phyloP scores from a whole-genome alignment of 2,329 filamentous ascomycete genomes.

The Penicillium sp. region DNA sequence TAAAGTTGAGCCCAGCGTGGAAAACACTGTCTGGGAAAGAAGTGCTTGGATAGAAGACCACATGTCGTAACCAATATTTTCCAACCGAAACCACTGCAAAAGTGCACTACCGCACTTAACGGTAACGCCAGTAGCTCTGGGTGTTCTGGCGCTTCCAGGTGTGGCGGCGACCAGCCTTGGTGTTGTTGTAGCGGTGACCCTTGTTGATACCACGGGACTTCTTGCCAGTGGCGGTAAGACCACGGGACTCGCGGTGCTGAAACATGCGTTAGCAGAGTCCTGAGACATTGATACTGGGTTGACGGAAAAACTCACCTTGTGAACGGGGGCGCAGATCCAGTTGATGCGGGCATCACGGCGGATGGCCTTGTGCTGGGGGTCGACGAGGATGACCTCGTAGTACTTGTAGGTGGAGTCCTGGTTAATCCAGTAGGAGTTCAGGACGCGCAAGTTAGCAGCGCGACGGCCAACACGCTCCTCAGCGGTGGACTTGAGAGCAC shows the following conservation, averaged over 20 bases:
- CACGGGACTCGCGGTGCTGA: slow-evolving; percentile 92
- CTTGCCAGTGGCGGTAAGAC: slow-evolving; percentile 98
- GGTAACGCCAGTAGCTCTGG: slow-evolving; percentile 96
- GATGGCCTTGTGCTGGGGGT: slow-evolving; percentile 99
- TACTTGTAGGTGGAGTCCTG: slow-evolving; percentile 99
- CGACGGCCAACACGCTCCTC: slow-evolving; percentile 99
- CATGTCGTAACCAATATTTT: slow-evolving; percentile 34
- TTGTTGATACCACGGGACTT: slow-evolving; percentile 99
- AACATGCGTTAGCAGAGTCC: slow-evolving; percentile 22
- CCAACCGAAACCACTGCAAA: slow-evolving; percentile 28
- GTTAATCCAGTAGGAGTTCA: slow-evolving; percentile 99
- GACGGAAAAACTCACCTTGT: slow-evolving; percentile 61
- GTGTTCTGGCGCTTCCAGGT: slow-evolving; percentile 99
- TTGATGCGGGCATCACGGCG: slow-evolving; percentile 98
- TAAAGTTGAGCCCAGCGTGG: slow-evolving; percentile 34
- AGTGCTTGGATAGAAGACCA: slow-evolving; percentile 35
- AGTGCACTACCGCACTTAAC: slow-evolving; percentile 51
- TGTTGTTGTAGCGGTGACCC: slow-evolving; percentile 99
- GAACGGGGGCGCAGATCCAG: slow-evolving; percentile 99
- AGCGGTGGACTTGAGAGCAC: slow-evolving; percentile 93
- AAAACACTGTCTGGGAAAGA: slow-evolving; percentile 30
- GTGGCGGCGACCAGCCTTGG: slow-evolving; percentile 93
- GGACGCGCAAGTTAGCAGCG: slow-evolving; percentile 97
- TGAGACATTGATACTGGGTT: neutral
- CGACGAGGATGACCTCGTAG: slow-evolving; percentile 99